Evolutionary conservation across 1,284 basidiomycete species (phyloP), one percentile per base, ranked within the genome.

Genomic region (Clitocybe nebularis): DNA sequence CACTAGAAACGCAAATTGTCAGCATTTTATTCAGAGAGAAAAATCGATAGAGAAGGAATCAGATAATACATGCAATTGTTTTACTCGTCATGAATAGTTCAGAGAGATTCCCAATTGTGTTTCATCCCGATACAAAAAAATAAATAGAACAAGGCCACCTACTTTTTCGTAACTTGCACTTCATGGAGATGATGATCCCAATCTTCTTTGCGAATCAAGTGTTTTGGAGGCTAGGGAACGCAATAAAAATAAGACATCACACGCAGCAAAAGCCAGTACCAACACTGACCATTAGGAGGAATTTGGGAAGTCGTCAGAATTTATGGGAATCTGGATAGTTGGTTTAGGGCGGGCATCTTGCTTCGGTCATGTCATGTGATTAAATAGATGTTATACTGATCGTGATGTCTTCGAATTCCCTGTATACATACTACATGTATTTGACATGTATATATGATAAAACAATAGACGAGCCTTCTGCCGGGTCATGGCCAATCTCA

Each of bases 81-180:
- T 64, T 66, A 58, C 73, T 85, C 84, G 71, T 79, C 82, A 80
- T 66, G 58, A 52, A 46, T n/a, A 55, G 52, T 65, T 89, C 87
- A 79, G 87, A 84, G 88, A 89, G 88, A 90, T 90, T 90, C 88
- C 88, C 88, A 89, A 70, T 81, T 62, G 63, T 74, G 64, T 67
- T 62, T 84, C 80, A 79, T 88, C 85, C 59, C 65, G 57, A 44
- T 49, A 33, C 30, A 40, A 45, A 49, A 41, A 34, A 39, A 40
- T 33, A 42, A 46, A 44, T 43, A 45, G 20, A 41, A 36, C 44
- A 44, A 17, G 16, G 36, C 45, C 1, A 79, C 84, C 80, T 74
- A 89, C 86, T 79, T 65, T 70, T 88, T 89, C n/a, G 81, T 71
- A 28, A 87, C 74, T 42, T 77, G 75, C 4, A 88, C 85, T 48